Evolutionary conservation across 768 basidiomycete species (phyloP), one percentile per base, ranked within the genome.

Genomic region (Clitopilus passeckerianus): DNA sequence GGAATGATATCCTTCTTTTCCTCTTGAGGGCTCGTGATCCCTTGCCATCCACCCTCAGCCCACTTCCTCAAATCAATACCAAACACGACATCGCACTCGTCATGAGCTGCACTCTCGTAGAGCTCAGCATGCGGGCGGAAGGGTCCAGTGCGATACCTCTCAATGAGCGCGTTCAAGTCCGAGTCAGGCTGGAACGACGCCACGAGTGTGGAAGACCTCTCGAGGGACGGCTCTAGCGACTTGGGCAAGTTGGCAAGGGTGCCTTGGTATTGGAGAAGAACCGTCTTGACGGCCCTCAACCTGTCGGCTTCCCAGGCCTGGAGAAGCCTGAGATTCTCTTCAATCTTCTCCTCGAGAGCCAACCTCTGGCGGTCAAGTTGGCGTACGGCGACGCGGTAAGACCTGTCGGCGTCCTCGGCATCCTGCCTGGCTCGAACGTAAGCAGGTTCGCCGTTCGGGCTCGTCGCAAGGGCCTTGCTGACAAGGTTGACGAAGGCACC

Each of bases 31-130:
- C 78, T 77, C 23, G 80, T 77, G 54, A 82, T 67, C 15, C 79
- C 74, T 63, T 77, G 78, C 87, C 89, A 93, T 22, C 89, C 89
- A 33, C 86, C 86, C 66, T 95, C 93, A 23, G 91, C 86, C 95
- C 95, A 96, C 65, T 86, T 90, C 60, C 94, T 83, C 56, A 97
- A 75, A 73, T 97, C 95, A 60, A 95, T 89, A 10, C 95, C 95
- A 69, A 96, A 97, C 9, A 92, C 84, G 27, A 92, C 90, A 67
- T 95, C 94, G 0, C 85, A 83, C 65, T 90, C 90, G 52, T 90
- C 87, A 63, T 92, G 92, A 8, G 89, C 77, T 33, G 94, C 82
- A 4, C 88, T 89, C 68, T 96, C 93, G 72, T 93, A 98, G 9
- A 95, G 77, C 57, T 93, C 92, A 0, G 95, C 84, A 35, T 77